phyloP scores from a whole-genome alignment of 164 flowering plant species.

The Vitis amurensis region DNA sequence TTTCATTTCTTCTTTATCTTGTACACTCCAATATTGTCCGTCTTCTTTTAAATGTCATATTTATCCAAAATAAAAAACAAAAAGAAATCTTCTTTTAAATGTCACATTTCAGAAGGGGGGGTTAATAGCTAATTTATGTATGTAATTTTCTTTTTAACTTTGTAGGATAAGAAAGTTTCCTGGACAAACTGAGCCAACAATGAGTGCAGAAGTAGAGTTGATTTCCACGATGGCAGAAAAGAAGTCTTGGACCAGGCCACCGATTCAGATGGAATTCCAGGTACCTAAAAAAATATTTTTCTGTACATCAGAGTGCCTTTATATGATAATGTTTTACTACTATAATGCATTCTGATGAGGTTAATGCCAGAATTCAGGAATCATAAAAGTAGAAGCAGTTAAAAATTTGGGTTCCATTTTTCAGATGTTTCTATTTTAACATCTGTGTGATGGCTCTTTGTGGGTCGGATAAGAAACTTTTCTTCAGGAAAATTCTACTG shows the following conservation, averaged over 20 bases:
- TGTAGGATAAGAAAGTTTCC: conserved; percentile 96
- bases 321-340: not conserved
- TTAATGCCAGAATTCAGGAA: too few species aligned
- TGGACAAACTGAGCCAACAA: conserved; percentile 96
- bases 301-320: not conserved
- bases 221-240: conserved; percentile 94
- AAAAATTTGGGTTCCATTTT: too few species aligned
- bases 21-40: not conserved
- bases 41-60: not conserved
- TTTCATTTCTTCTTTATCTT: not conserved
- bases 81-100: too few species aligned
- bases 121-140: too few species aligned
- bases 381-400: too few species aligned
- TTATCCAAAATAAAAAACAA: too few species aligned
- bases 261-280: conserved; percentile 99
- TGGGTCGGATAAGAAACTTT: too few species aligned
- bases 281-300: conserved; percentile 26
- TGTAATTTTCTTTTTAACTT: not conserved
- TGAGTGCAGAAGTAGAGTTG: conserved; percentile 98
- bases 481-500: too few species aligned
- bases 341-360: too few species aligned
- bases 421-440: too few species aligned
- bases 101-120: too few species aligned
- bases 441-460: too few species aligned
- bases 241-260: conserved; percentile 96